A percentile compares a stretch with the other conserved stretches of the same genome.
Conservation (phyloP, 176 grass and related monocot genomes). For the Carex parvula region DNA sequence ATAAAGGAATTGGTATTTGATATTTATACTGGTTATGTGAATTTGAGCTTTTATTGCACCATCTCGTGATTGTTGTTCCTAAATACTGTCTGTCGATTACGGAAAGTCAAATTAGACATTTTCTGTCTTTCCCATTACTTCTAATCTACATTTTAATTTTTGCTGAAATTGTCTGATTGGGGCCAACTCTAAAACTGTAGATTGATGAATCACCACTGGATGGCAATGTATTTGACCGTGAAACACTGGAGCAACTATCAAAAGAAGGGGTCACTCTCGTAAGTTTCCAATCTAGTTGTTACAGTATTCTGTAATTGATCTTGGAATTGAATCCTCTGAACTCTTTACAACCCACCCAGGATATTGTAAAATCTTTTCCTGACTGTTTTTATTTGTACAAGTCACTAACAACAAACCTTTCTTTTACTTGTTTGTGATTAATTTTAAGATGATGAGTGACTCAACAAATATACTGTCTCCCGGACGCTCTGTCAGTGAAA, state of each 20-base stretch:
- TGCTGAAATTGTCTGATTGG: not conserved
- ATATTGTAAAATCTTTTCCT: not conserved
- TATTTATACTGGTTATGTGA: not conserved
- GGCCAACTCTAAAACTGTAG: conserved; percentile 27
- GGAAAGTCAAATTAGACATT: not conserved
- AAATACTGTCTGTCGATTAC: not conserved
- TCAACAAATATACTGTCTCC: conserved; percentile 98
- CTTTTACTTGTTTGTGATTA: conserved; percentile 5
- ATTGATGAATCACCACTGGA: conserved; percentile 98
- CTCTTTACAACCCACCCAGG: not conserved
- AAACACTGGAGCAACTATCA: conserved; percentile 89
- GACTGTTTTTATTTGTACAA: not conserved
- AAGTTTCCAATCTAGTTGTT: conserved; percentile 36
- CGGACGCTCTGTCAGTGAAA: conserved; percentile 93
- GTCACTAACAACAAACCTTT: conserved; percentile 25
- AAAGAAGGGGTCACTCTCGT: conserved; percentile 99
- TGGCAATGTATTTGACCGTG: conserved; percentile 89
- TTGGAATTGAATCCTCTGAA: not conserved
- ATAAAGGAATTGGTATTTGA: not conserved
- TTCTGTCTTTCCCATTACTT: not conserved
- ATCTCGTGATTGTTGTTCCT: not conserved
- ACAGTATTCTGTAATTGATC: not conserved
- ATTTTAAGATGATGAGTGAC: conserved; percentile 96
- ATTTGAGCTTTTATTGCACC: not conserved
- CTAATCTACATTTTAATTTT: not conserved